Conservation (phyloP, 2,329 filamentous ascomycete species). For the Chaetomium globosum region DNA sequence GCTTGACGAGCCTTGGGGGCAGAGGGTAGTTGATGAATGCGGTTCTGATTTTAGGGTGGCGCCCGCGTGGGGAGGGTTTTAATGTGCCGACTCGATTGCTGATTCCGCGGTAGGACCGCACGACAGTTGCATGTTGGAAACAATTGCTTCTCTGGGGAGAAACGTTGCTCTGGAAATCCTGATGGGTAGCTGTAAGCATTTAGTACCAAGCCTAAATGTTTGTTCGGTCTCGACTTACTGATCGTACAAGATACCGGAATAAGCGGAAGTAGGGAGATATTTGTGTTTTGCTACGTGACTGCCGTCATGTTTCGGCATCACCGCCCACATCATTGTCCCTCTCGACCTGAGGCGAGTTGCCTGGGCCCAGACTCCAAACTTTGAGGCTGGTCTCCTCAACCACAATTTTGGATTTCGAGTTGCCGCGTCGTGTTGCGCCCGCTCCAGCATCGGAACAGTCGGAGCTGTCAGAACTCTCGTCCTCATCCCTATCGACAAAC, state of each 20-base stretch:
- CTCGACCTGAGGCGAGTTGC: slow-evolving; percentile 19
- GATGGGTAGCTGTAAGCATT: not conserved
- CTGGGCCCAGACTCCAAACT: slow-evolving; percentile 43
- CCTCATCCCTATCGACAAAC: slow-evolving; percentile 40
- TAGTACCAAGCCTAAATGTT: not conserved
- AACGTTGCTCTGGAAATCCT: slow-evolving; percentile 1
- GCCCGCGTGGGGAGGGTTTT: slow-evolving; percentile 1
- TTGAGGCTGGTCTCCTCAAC: slow-evolving; percentile 50
- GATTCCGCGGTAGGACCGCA: not conserved
- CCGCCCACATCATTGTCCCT: slow-evolving; percentile 2
- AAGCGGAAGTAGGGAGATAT: not conserved
- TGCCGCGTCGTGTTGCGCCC: not conserved
- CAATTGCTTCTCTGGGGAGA: slow-evolving; percentile 13
- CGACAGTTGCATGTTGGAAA: slow-evolving; percentile 16
- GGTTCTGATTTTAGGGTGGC: slow-evolving; percentile 21
- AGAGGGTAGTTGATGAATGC: slow-evolving; percentile 34
- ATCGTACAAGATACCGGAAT: no score
- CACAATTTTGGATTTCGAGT: slow-evolving; percentile 21
- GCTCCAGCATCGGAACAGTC: slow-evolving; percentile 22
- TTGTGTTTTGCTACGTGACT: not conserved
- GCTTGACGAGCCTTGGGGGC: slow-evolving; percentile 55
- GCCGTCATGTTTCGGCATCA: not conserved
- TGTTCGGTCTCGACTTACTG: not conserved
- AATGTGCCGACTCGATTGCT: not conserved
- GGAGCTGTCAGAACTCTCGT: slow-evolving; percentile 24